Percentiles rank a stretch among this genome's conserved stretches.
phyloP scores from a whole-genome alignment of 1,284 basidiomycete genomes.

The Hypsizygus ulmarius region DNA sequence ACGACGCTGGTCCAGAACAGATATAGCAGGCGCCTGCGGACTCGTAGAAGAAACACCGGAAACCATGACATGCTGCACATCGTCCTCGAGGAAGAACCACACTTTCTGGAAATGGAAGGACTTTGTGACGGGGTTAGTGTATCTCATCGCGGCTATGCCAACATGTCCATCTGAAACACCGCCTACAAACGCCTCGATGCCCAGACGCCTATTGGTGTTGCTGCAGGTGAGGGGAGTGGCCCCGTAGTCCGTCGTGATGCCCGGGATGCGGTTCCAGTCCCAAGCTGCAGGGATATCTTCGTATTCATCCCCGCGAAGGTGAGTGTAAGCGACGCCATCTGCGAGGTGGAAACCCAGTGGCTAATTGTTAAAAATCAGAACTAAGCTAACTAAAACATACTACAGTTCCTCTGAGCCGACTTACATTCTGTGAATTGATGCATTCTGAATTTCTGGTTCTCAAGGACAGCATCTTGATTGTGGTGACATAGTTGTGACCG shows the following conservation, averaged over 20 bases:
- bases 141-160: constrained; percentile 57
- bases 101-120: constrained; percentile 58
- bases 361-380: constrained; percentile 2
- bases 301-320: constrained; percentile 60
- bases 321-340: constrained; percentile 59
- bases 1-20: constrained; percentile 62
- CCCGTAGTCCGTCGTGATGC: constrained; percentile 61
- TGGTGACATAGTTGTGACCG: constrained; percentile 54
- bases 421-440: constrained; percentile 56
- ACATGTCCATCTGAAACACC: constrained; percentile 52
- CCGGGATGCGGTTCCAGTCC: constrained; percentile 71
- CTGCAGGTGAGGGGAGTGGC: constrained; percentile 47
- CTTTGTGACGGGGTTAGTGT: constrained; percentile 53
- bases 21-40: constrained; percentile 42
- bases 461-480: constrained; percentile 60
- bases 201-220: constrained; percentile 33
- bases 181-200: constrained; percentile 55
- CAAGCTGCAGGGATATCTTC: constrained; percentile 62
- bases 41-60: constrained; percentile 42
- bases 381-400: background rate
- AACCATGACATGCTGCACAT: constrained; percentile 59
- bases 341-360: constrained; percentile 62
- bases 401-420: constrained; percentile 18
- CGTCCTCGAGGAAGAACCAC: constrained; percentile 65
- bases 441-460: constrained; percentile 62